phyloP scores from a whole-genome alignment of 805 yeast genomes.

The Debaryomyces hansenii region DNA sequence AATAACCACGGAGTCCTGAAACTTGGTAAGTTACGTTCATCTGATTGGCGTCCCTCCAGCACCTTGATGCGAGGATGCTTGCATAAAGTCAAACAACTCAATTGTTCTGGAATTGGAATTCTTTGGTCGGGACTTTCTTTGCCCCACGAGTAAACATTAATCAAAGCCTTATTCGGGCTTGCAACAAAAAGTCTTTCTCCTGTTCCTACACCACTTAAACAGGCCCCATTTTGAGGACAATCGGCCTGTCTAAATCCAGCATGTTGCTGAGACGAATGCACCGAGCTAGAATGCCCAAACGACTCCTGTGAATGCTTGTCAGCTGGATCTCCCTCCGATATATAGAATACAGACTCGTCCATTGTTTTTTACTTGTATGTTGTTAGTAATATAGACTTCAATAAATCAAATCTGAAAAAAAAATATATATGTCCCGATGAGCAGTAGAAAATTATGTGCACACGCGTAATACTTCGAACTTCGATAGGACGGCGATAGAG shows the following conservation, averaged over 20 bases:
- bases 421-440: background rate
- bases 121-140: constrained; percentile 75
- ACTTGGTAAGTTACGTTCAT: constrained; percentile 26
- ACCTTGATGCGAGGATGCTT: constrained; percentile 24
- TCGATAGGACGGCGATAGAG: background rate
- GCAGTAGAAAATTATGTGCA: constrained; percentile 1
- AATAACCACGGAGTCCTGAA: constrained; percentile 62
- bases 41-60: background rate
- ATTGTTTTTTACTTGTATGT: constrained; percentile 17
- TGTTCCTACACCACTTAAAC: constrained; percentile 43
- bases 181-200: constrained; percentile 63
- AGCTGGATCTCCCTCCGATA: constrained; percentile 42
- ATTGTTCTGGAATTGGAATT: constrained; percentile 80
- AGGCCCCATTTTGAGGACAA: constrained; percentile 46
- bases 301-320: constrained; percentile 48
- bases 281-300: constrained; percentile 40
- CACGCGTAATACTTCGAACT: background rate
- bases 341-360: constrained; percentile 53
- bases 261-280: constrained; percentile 48
- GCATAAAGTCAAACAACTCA: constrained; percentile 55
- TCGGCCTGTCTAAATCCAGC: constrained; percentile 55
- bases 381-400: background rate
- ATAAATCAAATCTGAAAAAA: background rate
- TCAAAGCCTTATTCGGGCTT: constrained; percentile 67
- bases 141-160: constrained; percentile 71